phyloP scores from a whole-genome alignment of 2,329 filamentous ascomycete genomes.

The Colletotrichum eleusines region DNA sequence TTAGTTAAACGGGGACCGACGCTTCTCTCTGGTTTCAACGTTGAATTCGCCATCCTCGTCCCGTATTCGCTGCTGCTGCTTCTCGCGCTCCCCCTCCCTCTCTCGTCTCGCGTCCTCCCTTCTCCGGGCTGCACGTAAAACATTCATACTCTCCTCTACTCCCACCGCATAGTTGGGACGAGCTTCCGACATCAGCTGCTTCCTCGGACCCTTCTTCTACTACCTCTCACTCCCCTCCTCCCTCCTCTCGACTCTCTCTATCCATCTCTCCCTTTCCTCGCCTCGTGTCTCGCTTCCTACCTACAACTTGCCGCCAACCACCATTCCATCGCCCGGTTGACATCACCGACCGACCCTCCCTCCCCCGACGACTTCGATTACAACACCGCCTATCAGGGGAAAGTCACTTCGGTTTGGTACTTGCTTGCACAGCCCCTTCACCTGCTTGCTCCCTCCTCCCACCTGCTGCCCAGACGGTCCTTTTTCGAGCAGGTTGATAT shows the following conservation, averaged over 20 bases:
- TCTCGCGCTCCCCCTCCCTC: neutral
- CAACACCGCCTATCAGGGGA: slow-evolving; percentile 16
- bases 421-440: neutral
- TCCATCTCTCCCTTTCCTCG: slow-evolving; percentile 1
- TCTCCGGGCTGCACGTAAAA: neutral
- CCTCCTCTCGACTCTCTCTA: too few relatives aligned
- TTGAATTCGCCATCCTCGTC: slow-evolving; percentile 23
- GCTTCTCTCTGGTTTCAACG: slow-evolving; percentile 29
- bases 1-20: slow-evolving; percentile 28
- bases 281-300: slow-evolving; percentile 28
- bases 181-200: slow-evolving; percentile 9
- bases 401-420: slow-evolving; percentile 21
- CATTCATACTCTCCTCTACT: neutral
- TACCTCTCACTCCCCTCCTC: slow-evolving; percentile 9
- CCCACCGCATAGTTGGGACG: slow-evolving; percentile 16
- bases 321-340: slow-evolving; percentile 21
- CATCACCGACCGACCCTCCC: slow-evolving; percentile 24
- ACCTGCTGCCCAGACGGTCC: slow-evolving; percentile 34
- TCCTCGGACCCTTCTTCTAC: slow-evolving; percentile 26
- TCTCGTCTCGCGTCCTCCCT: neutral
- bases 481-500: slow-evolving; percentile 33
- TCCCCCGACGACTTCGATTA: slow-evolving; percentile 11
- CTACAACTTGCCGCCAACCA: slow-evolving; percentile 34
- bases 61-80: slow-evolving; percentile 14
- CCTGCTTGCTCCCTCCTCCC: slow-evolving; percentile 18